Evolutionary conservation across 306 rosid genomes (phyloP), one percentile per base, ranked within the genome.

Genomic region (Fragaria nilgerrensis): DNA sequence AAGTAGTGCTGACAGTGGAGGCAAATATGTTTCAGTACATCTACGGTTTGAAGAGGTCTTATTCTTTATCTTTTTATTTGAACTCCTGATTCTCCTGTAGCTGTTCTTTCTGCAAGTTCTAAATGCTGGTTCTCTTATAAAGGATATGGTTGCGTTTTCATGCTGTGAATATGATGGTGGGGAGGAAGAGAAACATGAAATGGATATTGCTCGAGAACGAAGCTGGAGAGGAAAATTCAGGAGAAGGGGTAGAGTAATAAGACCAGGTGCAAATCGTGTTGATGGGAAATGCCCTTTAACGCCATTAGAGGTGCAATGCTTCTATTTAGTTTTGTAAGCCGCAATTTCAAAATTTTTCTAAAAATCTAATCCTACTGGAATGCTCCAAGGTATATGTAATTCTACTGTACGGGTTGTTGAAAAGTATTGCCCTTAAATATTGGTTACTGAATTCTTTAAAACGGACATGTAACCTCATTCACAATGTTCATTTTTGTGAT

Each of bases 101-200:
- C 67, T 77, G 23, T 77, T 9, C 7, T 48, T 70, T 61, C 67
- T 75, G n/a, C 37, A 75, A 36, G 74, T 53, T 69, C 66, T 88
- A 82, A 76, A 48, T 22, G 64, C 37, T 41, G 29, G 41, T 61
- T 53, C 48, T 82, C 80, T 72, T 34, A 41, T 65, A 75, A 85
- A 92, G 98, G 98, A 95, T 73, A 95, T 95, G 98, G 98, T 95
- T 82, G 98, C 97, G 45, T 95, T 95, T 86, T 95, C 97, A 68
- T 92, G 98, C 80, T 95, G 97, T 72, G 96, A 92, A 84, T 95
- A 95, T 84, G 97, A 89, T 70, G 97, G 97, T 8, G 98, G 97
- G 78, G 87, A 80, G 75, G 98, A 95, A 87, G 98, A 95, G 83
- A 95, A 90, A 85, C 93, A 3, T 55, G 97, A 95, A 86, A 95